Evolutionary conservation across 495 filamentous ascomycete genomes (phyloP), one percentile per base, ranked within the genome.

Genomic region (Hypoxylon fragiforme): DNA sequence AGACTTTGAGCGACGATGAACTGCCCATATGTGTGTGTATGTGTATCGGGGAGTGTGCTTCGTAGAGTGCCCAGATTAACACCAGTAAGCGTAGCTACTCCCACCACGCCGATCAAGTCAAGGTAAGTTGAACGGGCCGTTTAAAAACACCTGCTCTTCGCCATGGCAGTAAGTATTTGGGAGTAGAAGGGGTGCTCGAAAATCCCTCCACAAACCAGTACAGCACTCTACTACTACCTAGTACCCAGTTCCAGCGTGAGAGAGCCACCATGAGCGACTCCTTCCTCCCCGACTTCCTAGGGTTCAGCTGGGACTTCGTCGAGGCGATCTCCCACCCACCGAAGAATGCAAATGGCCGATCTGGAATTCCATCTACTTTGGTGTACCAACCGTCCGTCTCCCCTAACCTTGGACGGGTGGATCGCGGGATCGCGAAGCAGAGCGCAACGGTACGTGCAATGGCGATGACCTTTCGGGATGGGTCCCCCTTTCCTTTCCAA

Each of bases 261-360:
- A n/a, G n/a, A n/a, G n/a, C n/a, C n/a, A n/a, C n/a, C n/a, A 28
- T 28, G 24, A 28, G 24, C 24, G 38, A 41, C 34, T 14, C 35
- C 22, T 39, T 36, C 31, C 30, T 20, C 9, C 34, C 45, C 34
- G 45, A 50, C 21, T 50, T 43, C 31, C 48, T 51, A n/a, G 48
- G 48, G 13, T 36, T 42, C 21, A 43, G 48, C 28, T 51, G 48
- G 48, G 37, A 36, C 3, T 43, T 42, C 47, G 19, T 40, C 14
- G 36, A 50, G 36, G 16, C 14, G 12, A 24, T 35, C n/a, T n/a
- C 45, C 14, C 16, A 3, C 15, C 19, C 15, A 11, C 12, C 7
- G 24, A 21, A 49, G 32, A n/a, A 39, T 13, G 9, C 24, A 9
- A 9, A 9, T 28, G 9, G 4, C 24, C 24, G 24, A 9, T 28